Percentiles rank a stretch among this genome's conserved stretches.
These are phyloP conservation scores for Lathyrus oleraceus DNA, from an alignment of 306 rosid species.

Conservation along the genomic window DNA sequence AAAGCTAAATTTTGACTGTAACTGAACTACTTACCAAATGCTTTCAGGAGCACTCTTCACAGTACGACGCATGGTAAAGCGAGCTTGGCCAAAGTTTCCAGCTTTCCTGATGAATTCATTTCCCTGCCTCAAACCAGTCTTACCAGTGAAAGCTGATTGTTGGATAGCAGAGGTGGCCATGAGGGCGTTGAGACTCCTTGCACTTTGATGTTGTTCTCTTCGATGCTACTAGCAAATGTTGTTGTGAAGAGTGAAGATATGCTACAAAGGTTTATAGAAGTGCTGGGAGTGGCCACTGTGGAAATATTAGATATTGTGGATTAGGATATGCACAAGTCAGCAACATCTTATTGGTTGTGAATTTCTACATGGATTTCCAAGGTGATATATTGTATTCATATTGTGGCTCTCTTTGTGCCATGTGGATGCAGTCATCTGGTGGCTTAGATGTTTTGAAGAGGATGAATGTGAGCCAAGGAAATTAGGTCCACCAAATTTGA, in stretches of 20 bases:
- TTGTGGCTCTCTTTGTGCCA: constrained; percentile 51
- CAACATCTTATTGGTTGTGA: constrained; percentile 66
- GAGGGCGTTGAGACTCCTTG: constrained; percentile 29
- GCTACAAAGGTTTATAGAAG: constrained; percentile 20
- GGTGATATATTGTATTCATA: constrained; percentile 37
- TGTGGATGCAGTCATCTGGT: constrained; percentile 48
- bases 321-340: constrained; percentile 79
- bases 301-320: constrained; percentile 62
- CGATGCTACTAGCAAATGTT: constrained; percentile 8
- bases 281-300: constrained; percentile 33
- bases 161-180: constrained; percentile 92
- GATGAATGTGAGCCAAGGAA: constrained; percentile 50
- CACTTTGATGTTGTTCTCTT: constrained; percentile 16
- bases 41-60: constrained; percentile 84
- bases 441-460: constrained; percentile 30
- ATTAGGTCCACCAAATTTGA: constrained; percentile 13
- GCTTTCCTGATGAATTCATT: constrained; percentile 76
- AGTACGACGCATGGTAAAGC: constrained; percentile 80
- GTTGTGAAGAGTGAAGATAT: constrained; percentile 17
- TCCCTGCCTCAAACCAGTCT: constrained; percentile 70
- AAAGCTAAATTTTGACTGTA: background rate
- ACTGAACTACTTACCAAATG: constrained; percentile 63
- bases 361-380: constrained; percentile 56
- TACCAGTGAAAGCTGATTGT: constrained; percentile 83
- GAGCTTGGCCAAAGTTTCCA: constrained; percentile 62